Base-by-base conservation (phyloP, 1,139 yeast species). In the Casaregolazyma suthepensis region DNA sequence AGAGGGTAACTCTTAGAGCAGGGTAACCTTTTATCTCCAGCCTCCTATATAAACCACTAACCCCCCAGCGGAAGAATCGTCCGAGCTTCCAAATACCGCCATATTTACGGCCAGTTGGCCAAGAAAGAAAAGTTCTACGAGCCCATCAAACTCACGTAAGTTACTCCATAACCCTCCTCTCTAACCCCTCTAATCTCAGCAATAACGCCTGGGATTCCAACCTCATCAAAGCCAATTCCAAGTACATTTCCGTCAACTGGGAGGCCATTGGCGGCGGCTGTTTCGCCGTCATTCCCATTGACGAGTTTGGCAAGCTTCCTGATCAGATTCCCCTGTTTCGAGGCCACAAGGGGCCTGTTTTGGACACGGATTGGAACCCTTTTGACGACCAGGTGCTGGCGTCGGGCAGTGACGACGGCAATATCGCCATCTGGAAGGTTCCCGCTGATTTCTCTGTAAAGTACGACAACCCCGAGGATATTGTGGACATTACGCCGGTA, bases 211-310 rank as follows among this genome's bases (percentile, higher is more conserved):
- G 96, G 89, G 99, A 93, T 69, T 88, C 96, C 50, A 47, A 52
- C 23, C 42, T 48, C 23, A 52, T 55, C 46, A 50, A 71, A 71
- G 79, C 82, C 59, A 93, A 93, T 68, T 94, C 96, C 37, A 85
- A 86, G 69, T 93, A 81, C 66, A 72, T 93, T 43, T 79, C 96
- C 0, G 87, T 89, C 57, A 90, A 89, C 69, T 90, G 96, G 96
- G 90, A 88, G 57, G 78, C 97, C 19, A 85, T 95, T 6, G 98
- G 98, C 46, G 98, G 98, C 58, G 99, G 99, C 52, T 94, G 98
- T 0, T 91, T 93, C 75, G 96, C 96, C 0, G 86, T 93, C 15
- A 83, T 93, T 54, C 99, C 99, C 1, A 74, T 88, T 31, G 66
- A 70, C 9, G 97, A 91, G 69, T 85, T 82, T 18, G 98, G 98